Evolutionary conservation across 371 early-diverging fungal genomes (phyloP), one percentile per base, ranked within the genome.

Genomic region (Mucor racemosus): DNA sequence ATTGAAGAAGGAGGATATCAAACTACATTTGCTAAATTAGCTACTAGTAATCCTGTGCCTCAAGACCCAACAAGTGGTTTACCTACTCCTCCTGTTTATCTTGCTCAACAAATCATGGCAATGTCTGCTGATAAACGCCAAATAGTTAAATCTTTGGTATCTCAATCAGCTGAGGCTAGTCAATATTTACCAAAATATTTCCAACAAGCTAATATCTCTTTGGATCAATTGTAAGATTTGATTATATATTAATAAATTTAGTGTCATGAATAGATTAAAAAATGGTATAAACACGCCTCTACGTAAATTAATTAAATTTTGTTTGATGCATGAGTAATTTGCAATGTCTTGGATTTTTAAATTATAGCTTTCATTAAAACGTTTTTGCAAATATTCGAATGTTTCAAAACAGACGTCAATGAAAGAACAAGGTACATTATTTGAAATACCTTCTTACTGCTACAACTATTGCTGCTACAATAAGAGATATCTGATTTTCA

Each of bases 1-100:
- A 76, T 92, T 26, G 92, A 91, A 62, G 80, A 78, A 39, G 77
- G 82, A 0, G 94, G 94, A 1, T 94, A 93, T 73, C 94, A 94
- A 69, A 90, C 91, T 10, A 79, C 90, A 53, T 94, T 88, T 75
- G 81, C 91, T 10, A 86, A 84, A 46, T 75, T 92, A 42, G 78
- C 89, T 11, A 89, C 92, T 0, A 74, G 84, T 14, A 65, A 78
- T n/a, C 84, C 76, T 15, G 50, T 74, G 10, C 75, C 75, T 50
- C 68, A 76, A 0, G 84, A 89, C 58, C 86, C 85, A 36, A 76
- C 81, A 3, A 76, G 80, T 4, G 57, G 65, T 6, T 75, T 71
- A 9, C 79, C 76, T 48, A 44, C 74, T 46, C 73, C 65, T 56
- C 74, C 42, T 59, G 75, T 74, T 59, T 84, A 68, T 60, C 58